phyloP scores from a whole-genome alignment of 2,329 filamentous ascomycete species.

The Colletotrichum lentis region DNA sequence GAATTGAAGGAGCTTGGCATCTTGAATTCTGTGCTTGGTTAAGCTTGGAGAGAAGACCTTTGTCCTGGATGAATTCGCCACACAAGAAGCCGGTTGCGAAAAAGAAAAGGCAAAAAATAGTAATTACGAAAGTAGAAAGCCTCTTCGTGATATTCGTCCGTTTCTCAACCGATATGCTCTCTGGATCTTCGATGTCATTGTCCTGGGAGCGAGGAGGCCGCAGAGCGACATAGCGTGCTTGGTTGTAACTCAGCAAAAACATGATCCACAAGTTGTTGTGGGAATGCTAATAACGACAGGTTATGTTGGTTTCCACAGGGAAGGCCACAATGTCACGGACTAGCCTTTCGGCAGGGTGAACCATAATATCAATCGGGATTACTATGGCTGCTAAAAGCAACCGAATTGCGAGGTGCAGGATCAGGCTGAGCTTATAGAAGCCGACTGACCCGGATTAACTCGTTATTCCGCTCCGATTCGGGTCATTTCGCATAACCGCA shows the following conservation, averaged over 20 bases:
- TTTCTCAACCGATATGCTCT: neutral
- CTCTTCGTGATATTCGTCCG: neutral
- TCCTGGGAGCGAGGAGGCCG: neutral
- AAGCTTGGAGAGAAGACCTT: neutral
- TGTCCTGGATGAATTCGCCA: neutral
- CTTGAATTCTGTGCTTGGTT: neutral
- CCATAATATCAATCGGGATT: too few species aligned
- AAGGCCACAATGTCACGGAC: too few species aligned
- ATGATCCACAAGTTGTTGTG: neutral
- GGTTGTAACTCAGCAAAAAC: neutral
- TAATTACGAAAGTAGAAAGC: neutral
- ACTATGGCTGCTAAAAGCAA: too few species aligned
- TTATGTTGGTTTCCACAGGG: too few species aligned
- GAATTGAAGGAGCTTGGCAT: neutral
- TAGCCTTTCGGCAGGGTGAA: too few species aligned
- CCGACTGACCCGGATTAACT: too few species aligned
- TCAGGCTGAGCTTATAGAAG: too few species aligned
- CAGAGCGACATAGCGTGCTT: neutral
- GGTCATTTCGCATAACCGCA: too few species aligned
- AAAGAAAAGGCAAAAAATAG: neutral
- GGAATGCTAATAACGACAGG: neutral
- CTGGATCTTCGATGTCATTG: neutral
- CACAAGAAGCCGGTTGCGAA: neutral
- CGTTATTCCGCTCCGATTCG: too few species aligned
- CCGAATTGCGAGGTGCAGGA: too few species aligned